Evolutionary conservation across 164 flowering plant genomes (phyloP).

Genomic region (Piper betle): DNA sequence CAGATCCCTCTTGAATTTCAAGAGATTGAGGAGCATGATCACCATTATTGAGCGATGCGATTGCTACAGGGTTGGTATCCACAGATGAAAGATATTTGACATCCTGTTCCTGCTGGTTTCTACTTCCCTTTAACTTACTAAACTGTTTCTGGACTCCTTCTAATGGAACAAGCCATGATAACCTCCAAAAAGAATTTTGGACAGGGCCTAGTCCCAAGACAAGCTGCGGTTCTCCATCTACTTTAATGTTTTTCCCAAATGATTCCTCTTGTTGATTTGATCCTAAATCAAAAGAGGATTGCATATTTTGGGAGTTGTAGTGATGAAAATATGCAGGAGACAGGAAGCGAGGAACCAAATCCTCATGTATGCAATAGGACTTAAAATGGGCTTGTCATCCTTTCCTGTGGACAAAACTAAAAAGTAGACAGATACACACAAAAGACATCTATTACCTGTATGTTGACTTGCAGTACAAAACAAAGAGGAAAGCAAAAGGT

Average conservation of each 20-base stretch:
- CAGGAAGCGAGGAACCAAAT: conserved; percentile 80
- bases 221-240: conserved; percentile 59
- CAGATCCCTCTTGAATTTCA: conserved; percentile 86
- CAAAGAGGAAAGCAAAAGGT: neutral
- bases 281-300: conserved; percentile 21
- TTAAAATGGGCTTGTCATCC: conserved; percentile 92
- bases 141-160: conserved; percentile 51
- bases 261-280: conserved; percentile 18
- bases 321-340: conserved; percentile 99
- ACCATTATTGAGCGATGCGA: conserved; percentile 37
- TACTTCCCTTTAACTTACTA: conserved; percentile 31
- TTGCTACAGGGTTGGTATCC: conserved; percentile 17
- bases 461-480: neutral
- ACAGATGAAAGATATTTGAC: conserved; percentile 9
- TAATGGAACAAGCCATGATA: conserved; percentile 82
- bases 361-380: conserved; percentile 98
- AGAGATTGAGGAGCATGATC: conserved; percentile 59
- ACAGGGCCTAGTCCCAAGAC: conserved; percentile 93
- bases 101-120: conserved; percentile 29
- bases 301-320: conserved; percentile 52
- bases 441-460: neutral
- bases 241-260: conserved; percentile 27
- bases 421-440: conserved; percentile 1
- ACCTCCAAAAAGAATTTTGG: conserved; percentile 87
- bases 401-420: conserved; percentile 78